A percentile compares a stretch with the other conserved stretches of the same genome.
Evolutionary conservation across 768 basidiomycete genomes (phyloP).

Genomic region (Auricularia sp.): DNA sequence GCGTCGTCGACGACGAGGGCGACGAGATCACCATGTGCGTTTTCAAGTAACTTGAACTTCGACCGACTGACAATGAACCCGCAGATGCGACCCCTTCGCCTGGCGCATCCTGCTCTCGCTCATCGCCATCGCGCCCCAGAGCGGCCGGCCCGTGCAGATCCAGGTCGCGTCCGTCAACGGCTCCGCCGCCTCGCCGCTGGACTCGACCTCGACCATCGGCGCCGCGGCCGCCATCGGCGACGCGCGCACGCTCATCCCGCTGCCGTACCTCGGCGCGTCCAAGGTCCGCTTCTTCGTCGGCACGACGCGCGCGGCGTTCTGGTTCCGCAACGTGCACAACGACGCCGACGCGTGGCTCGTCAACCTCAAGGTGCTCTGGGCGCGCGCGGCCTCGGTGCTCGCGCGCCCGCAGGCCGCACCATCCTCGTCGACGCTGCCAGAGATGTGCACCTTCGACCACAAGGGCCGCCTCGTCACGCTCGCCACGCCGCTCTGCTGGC

Average conservation of each 20-base stretch:
- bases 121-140: neutral
- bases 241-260: constrained; percentile 1
- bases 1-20: neutral
- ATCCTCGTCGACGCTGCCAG: neutral
- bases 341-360: neutral
- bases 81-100: neutral
- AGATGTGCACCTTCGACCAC: constrained; percentile 1
- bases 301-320: neutral
- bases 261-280: neutral
- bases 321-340: neutral
- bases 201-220: neutral
- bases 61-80: neutral
- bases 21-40: constrained; percentile 1
- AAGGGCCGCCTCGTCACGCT: neutral
- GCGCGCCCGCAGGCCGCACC: neutral
- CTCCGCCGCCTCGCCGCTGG: neutral
- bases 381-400: neutral
- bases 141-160: neutral
- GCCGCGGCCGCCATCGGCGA: neutral
- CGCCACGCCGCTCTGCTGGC: neutral
- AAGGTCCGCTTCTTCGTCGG: neutral
- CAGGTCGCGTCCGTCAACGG: neutral
- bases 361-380: constrained; percentile 1
- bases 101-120: neutral
- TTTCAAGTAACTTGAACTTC: neutral